phyloP scores from a whole-genome alignment of 2,329 filamentous ascomycete species.

The Teratosphaeria nubilosa region DNA sequence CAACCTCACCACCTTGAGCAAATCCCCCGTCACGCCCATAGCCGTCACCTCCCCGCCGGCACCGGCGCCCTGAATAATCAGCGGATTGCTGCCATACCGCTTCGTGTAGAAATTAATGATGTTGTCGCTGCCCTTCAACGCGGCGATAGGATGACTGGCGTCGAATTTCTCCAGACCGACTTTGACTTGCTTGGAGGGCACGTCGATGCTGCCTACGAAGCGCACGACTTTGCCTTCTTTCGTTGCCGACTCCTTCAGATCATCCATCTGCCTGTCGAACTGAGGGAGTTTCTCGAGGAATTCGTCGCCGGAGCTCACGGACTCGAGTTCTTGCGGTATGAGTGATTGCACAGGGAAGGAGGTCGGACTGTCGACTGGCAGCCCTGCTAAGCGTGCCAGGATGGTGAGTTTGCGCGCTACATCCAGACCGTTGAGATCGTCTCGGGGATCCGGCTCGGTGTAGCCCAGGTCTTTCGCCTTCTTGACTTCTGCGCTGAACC shows the following conservation, averaged over 20 bases:
- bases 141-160: constrained; percentile 79
- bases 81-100: constrained; percentile 79
- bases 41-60: constrained; percentile 93
- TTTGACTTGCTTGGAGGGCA: constrained; percentile 69
- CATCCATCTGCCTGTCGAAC: constrained; percentile 85
- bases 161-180: constrained; percentile 82
- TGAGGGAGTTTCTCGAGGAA: constrained; percentile 72
- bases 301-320: constrained; percentile 65
- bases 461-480: constrained; percentile 91
- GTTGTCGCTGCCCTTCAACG: constrained; percentile 94
- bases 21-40: constrained; percentile 91
- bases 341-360: constrained; percentile 89
- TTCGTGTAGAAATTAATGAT: constrained; percentile 98
- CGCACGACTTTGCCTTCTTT: constrained; percentile 83
- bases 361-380: constrained; percentile 72
- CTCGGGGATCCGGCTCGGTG: constrained; percentile 77
- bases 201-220: constrained; percentile 89
- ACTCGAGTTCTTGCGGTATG: constrained; percentile 79
- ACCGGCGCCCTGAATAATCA: constrained; percentile 87
- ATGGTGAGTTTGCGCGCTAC: constrained; percentile 96
- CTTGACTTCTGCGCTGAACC: constrained; percentile 84
- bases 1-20: constrained; percentile 77
- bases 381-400: constrained; percentile 71
- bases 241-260: constrained; percentile 73
- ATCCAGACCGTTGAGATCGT: constrained; percentile 79